Evolutionary conservation across 2,329 filamentous ascomycete genomes (phyloP).

Genomic region (Penicillium crustosum): DNA sequence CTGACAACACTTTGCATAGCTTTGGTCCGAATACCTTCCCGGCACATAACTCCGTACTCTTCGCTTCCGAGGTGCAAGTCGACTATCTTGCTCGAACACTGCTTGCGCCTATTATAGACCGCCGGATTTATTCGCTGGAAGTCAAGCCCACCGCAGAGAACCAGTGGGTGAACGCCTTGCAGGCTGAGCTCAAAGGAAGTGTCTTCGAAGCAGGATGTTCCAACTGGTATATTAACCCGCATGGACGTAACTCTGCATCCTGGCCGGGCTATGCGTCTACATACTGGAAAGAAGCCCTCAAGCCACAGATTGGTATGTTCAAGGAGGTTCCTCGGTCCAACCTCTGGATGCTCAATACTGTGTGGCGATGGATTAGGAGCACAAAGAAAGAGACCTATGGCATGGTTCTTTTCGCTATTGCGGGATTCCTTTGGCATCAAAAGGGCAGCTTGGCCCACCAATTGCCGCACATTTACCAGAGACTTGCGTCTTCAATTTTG

Average conservation of each 20-base stretch:
- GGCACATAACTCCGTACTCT: slow-evolving; percentile 35
- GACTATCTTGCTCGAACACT: slow-evolving; percentile 31
- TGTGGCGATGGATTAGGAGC: background rate
- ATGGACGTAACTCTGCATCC: background rate
- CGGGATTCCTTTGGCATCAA: background rate
- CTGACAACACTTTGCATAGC: background rate
- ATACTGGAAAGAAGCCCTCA: background rate
- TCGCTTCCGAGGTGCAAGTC: slow-evolving; percentile 33
- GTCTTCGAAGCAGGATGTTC: background rate
- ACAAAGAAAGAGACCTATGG: background rate
- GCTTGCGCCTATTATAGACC: slow-evolving; percentile 36
- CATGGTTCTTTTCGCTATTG: background rate
- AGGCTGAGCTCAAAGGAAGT: background rate
- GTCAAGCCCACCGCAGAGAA: background rate
- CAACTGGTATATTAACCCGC: slow-evolving; percentile 1
- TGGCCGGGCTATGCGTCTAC: background rate
- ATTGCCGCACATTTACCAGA: background rate
- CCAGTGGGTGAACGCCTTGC: background rate
- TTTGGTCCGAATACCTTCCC: slow-evolving; percentile 32
- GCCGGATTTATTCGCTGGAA: background rate
- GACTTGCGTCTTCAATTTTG: background rate
- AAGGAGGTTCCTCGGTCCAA: background rate
- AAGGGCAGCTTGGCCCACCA: background rate
- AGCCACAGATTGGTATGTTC: background rate
- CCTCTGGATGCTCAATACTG: background rate